These are phyloP conservation scores for Echria macrotheca DNA, from an alignment of 495 filamentous ascomycete species.

Conservation along the genomic window DNA sequence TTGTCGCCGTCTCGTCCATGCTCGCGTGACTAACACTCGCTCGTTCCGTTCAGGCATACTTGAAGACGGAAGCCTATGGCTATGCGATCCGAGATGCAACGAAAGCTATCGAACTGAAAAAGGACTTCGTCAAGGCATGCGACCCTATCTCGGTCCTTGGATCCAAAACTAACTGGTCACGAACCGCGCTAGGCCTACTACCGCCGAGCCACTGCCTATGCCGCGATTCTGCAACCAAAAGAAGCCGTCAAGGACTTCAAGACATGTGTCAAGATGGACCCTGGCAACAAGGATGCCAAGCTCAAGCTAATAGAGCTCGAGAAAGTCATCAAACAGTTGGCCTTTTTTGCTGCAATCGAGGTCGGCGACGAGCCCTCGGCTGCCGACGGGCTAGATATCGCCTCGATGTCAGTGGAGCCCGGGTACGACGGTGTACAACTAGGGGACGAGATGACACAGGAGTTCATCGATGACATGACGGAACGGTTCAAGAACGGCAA, in stretches of 20 bases:
- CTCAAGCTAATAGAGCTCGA: constrained; percentile 86
- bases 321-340: constrained; percentile 81
- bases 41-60: constrained; percentile 59
- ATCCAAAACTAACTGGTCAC: no score
- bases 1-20: constrained; percentile 1
- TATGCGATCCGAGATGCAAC: constrained; percentile 88
- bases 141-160: neutral
- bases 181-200: constrained; percentile 98
- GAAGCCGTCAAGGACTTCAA: constrained; percentile 92
- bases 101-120: constrained; percentile 88
- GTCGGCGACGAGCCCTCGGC: constrained; percentile 86
- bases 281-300: constrained; percentile 82
- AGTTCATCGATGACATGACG: constrained; percentile 97
- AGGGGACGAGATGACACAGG: constrained; percentile 81
- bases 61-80: constrained; percentile 92
- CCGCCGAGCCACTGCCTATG: constrained; percentile 83
- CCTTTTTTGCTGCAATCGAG: constrained; percentile 94
- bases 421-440: constrained; percentile 80
- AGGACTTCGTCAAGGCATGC: constrained; percentile 76
- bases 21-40: constrained; percentile 43
- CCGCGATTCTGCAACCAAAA: constrained; percentile 78
- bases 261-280: constrained; percentile 79
- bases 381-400: constrained; percentile 83
- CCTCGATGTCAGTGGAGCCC: constrained; percentile 73
- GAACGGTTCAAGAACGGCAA: constrained; percentile 93